These are phyloP conservation scores for Sporothrix mexicana DNA, from an alignment of 2,329 filamentous ascomycete species.

Conservation along the genomic window DNA sequence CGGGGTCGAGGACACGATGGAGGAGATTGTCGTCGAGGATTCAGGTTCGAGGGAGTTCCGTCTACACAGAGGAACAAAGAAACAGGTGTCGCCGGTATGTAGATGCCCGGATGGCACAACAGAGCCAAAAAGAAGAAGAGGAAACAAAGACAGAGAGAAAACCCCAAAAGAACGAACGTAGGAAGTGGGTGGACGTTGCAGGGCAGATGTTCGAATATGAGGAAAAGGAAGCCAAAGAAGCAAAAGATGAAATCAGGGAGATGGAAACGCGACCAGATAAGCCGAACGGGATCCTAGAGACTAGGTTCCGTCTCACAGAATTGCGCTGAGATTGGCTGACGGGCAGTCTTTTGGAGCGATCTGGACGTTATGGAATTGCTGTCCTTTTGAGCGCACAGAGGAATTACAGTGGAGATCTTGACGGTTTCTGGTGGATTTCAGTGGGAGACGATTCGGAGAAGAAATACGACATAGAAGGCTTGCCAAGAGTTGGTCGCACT, in stretches of 20 bases:
- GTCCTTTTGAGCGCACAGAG: constrained; percentile 13
- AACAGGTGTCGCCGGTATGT: neutral
- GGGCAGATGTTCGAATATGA: constrained; percentile 22
- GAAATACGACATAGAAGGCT: neutral
- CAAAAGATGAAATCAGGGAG: constrained; percentile 21
- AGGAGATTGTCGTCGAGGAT: constrained; percentile 1
- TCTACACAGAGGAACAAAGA: neutral
- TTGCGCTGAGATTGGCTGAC: constrained; percentile 9
- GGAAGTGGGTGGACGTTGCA: neutral
- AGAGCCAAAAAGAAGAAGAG: neutral
- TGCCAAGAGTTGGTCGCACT: constrained; percentile 1
- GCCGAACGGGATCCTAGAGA: constrained; percentile 8
- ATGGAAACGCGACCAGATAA: constrained; percentile 29
- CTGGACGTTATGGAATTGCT: constrained; percentile 10
- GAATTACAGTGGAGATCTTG: neutral
- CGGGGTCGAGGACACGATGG: neutral
- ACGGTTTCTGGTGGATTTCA: neutral
- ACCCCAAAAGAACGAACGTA: neutral
- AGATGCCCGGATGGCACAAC: neutral
- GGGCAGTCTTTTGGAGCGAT: neutral
- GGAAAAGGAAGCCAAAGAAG: constrained; percentile 24
- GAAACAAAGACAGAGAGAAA: neutral
- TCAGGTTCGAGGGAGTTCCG: neutral
- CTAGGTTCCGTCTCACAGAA: constrained; percentile 4
- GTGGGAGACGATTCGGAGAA: neutral